These are phyloP conservation scores for Phanerodontia chrysosporium DNA, from an alignment of 768 basidiomycete species.

Conservation along the genomic window DNA sequence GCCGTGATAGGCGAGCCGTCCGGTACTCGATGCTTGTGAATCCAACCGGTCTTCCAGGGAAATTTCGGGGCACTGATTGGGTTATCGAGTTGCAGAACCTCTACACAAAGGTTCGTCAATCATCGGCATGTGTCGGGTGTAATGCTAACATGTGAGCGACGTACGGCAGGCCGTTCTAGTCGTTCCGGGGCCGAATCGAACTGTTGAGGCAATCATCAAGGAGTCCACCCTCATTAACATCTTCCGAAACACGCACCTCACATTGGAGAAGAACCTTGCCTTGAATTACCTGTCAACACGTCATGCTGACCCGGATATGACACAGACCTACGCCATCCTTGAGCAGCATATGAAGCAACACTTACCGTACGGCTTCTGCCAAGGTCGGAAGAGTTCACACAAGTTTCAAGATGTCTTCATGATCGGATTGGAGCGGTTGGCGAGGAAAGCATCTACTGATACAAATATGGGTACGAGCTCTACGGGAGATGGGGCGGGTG, in stretches of 20 bases:
- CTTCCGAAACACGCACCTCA: conserved; percentile 16
- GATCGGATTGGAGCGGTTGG: neutral
- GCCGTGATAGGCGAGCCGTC: conserved; percentile 19
- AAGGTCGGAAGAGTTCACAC: neutral
- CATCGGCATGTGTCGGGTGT: neutral
- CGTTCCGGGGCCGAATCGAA: conserved; percentile 28
- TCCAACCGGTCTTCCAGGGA: conserved; percentile 28
- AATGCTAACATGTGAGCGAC: conserved; percentile 17
- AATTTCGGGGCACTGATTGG: conserved; percentile 36
- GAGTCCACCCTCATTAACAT: conserved; percentile 33
- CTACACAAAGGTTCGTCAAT: conserved; percentile 33
- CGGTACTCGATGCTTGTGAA: conserved; percentile 28
- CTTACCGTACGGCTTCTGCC: conserved; percentile 10
- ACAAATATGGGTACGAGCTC: no score
- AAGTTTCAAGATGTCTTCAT: neutral
- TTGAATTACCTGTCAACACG: neutral
- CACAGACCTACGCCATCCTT: neutral
- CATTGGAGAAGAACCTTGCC: neutral
- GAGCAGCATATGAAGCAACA: conserved; percentile 9
- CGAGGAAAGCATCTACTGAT: neutral
- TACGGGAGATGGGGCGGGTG: no score
- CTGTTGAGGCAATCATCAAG: conserved; percentile 26
- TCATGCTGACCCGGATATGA: neutral
- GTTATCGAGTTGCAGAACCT: conserved; percentile 38
- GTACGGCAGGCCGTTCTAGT: conserved; percentile 28